Percentiles rank a stretch among this genome's conserved stretches.
Evolutionary conservation across 208 protist genomes (phyloP).

Genomic region (Trypanosoma rangeli): DNA sequence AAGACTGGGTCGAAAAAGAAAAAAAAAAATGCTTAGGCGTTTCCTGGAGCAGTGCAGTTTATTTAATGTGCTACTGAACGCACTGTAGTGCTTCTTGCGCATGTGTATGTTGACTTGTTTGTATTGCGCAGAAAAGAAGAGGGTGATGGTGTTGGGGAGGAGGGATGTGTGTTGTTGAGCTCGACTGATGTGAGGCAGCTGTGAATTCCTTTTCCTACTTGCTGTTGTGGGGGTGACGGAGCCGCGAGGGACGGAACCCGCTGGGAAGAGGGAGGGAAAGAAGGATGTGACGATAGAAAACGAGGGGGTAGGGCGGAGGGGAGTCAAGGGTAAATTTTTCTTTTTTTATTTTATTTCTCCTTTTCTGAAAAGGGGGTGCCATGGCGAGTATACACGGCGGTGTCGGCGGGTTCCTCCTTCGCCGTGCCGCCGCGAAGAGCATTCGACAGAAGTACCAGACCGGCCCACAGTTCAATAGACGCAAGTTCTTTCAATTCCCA

Average conservation of each 20-base stretch:
- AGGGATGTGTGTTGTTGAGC: neutral
- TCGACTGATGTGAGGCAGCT: neutral
- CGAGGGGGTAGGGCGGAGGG: neutral
- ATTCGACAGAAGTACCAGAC: conserved; percentile 74
- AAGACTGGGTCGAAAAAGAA: neutral
- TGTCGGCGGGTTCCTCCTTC: conserved; percentile 78
- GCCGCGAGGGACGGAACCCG: no score
- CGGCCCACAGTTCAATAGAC: conserved; percentile 76
- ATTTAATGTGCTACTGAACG: neutral
- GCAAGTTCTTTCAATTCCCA: conserved; percentile 71
- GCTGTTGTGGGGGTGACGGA: neutral
- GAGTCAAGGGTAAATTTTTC: neutral
- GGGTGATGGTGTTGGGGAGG: no score
- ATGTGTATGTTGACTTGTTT: neutral
- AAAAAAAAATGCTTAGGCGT: neutral
- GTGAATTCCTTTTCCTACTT: conserved; percentile 4
- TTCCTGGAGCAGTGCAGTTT: neutral
- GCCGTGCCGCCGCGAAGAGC: conserved; percentile 61
- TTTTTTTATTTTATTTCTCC: no score
- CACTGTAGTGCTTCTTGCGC: neutral
- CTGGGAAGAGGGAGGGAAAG: neutral
- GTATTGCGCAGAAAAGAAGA: neutral
- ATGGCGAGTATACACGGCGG: conserved; percentile 73
- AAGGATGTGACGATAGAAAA: neutral
- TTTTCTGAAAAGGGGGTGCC: neutral